A percentile compares a stretch with the other conserved stretches of the same genome.
Evolutionary conservation across 1,284 basidiomycete genomes (phyloP).

Genomic region (Trichosporon sp.): DNA sequence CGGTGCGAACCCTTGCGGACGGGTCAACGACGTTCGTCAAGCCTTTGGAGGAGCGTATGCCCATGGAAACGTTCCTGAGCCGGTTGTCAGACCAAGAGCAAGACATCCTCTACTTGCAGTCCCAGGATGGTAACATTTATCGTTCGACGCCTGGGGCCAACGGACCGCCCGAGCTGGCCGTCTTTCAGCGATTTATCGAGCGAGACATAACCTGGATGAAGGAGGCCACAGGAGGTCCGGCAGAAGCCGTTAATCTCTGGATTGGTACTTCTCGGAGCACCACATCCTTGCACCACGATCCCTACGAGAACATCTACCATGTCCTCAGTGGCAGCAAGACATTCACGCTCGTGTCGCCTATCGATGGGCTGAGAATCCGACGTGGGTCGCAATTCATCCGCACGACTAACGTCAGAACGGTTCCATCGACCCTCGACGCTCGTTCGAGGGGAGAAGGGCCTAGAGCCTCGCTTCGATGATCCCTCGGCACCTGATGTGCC

Average conservation of each 20-base stretch:
- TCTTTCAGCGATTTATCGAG: slow-evolving; percentile 67
- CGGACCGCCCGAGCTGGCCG: slow-evolving; percentile 64
- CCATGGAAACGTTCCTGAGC: slow-evolving; percentile 64
- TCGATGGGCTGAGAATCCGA: slow-evolving; percentile 77
- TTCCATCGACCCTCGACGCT: slow-evolving; percentile 48
- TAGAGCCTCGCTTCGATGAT: slow-evolving; percentile 38
- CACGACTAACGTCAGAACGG: slow-evolving; percentile 36
- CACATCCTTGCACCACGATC: slow-evolving; percentile 78
- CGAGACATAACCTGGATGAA: slow-evolving; percentile 71
- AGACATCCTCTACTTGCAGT: slow-evolving; percentile 78
- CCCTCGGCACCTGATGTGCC: slow-evolving; percentile 60
- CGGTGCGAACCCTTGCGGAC: slow-evolving; percentile 63
- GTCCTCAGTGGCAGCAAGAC: slow-evolving; percentile 80
- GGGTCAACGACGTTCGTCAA: slow-evolving; percentile 74
- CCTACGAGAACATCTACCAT: slow-evolving; percentile 86
- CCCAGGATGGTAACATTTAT: slow-evolving; percentile 86
- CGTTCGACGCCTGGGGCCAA: slow-evolving; percentile 37
- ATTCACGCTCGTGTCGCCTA: slow-evolving; percentile 81
- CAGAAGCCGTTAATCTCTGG: slow-evolving; percentile 91
- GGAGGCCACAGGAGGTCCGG: slow-evolving; percentile 67
- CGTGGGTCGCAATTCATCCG: slow-evolving; percentile 62
- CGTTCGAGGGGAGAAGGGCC: slow-evolving; percentile 28
- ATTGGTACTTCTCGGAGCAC: slow-evolving; percentile 74
- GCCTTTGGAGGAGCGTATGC: slow-evolving; percentile 69
- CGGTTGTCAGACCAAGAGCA: slow-evolving; percentile 19